Evolutionary conservation across 208 protist species (phyloP).

Genomic region (Porcisia deanei): DNA sequence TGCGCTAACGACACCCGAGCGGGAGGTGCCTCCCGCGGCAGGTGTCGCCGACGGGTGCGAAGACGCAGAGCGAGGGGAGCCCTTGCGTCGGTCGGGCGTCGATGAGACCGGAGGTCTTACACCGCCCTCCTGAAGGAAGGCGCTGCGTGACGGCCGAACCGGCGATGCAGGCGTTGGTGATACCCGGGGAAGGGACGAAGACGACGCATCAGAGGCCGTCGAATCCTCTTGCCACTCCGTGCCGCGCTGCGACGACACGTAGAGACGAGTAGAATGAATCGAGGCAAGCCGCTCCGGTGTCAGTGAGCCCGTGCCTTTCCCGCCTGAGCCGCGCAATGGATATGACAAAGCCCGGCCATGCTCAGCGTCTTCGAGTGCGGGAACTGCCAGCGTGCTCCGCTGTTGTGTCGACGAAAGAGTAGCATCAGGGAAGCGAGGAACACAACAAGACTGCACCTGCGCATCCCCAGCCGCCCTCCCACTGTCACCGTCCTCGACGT

Average conservation of each 20-base stretch:
- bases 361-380: conserved; percentile 12
- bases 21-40: not conserved
- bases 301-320: not conserved
- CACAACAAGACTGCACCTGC: not conserved
- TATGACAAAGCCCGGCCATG: conserved; percentile 22
- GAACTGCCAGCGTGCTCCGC: not conserved
- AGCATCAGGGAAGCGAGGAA: not conserved
- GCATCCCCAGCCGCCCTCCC: not conserved
- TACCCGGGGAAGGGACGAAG: conserved; percentile 10
- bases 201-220: not conserved
- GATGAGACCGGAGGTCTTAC: not conserved
- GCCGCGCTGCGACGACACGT: conserved; percentile 39
- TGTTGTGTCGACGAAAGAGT: not conserved
- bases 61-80: not conserved
- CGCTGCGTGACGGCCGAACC: not conserved
- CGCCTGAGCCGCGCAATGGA: not conserved
- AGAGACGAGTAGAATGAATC: conserved; percentile 28
- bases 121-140: not conserved
- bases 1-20: not conserved
- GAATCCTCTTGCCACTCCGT: conserved; percentile 17
- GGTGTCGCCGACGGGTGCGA: not conserved
- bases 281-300: conserved; percentile 18
- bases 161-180: not conserved
- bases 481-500: not conserved
- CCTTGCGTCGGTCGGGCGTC: not conserved